Evolutionary conservation across 768 basidiomycete genomes (phyloP), one percentile per base, ranked within the genome.

Genomic region (Tephrocybe sp.): DNA sequence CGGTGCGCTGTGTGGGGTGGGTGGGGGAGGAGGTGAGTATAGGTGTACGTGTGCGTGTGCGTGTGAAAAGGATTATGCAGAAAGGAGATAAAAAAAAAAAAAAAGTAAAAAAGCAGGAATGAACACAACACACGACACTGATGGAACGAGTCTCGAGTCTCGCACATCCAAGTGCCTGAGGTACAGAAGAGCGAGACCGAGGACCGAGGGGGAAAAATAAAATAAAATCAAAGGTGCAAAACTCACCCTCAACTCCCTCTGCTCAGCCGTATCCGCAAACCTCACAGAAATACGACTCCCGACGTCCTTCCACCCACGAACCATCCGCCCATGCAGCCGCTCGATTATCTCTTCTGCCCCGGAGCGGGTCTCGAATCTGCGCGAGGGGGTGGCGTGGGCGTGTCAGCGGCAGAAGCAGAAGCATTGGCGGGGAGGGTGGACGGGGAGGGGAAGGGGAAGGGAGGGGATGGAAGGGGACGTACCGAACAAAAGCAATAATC

Each of bases 401-500:
- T n/a, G n/a, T n/a, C n/a, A n/a, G n/a, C n/a, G n/a, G n/a, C n/a
- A n/a, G 52, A 32, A 36, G 31, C 17, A 55, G 46, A 19, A 48
- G 32, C 48, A 44, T 17, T 13, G 45, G 48, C 44, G 48, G 45
- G 4, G 14, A 49, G 45, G 4, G 14, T 30, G 8, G 52, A 34
- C 7, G 12, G 26, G 16, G 20, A 32, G 23, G 26, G 3, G 33
- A 9, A 35, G 31, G 16, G 7, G 11, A 6, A 16, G 31, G 11
- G 8, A 16, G n/a, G 38, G 9, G 14, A 4, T 13, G 26, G 17
- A 42, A 35, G 12, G 41, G 64, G 2, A 49, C 78, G 17, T 56
- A 87, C 89, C 89, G 76, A 36, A 90, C 87, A 59, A 91, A 91
- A 0, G 87, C 89, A 49, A 91, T 90, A 54, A 89, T 87, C 51